phyloP scores from a whole-genome alignment of 176 grass and related monocot species.

The Tuctoria greenei region DNA sequence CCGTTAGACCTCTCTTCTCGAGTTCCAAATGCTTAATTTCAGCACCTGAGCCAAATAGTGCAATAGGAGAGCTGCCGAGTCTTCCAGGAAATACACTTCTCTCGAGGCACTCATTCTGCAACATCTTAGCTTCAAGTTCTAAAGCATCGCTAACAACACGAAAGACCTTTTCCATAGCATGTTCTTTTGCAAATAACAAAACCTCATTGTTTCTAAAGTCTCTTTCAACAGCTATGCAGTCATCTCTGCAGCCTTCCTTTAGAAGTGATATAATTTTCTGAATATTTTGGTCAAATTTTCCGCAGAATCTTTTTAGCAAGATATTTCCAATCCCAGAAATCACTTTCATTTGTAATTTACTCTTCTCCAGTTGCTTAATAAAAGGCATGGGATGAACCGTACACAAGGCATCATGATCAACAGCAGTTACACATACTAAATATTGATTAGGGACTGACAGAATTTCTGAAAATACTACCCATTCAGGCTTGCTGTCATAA shows the following conservation, averaged over 20 bases:
- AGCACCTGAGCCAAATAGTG: constrained; percentile 85
- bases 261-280: constrained; percentile 59
- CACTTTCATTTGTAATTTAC: constrained; percentile 68
- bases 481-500: constrained; percentile 67
- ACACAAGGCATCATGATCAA: constrained; percentile 63
- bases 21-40: constrained; percentile 98
- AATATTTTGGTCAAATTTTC: constrained; percentile 70
- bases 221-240: constrained; percentile 62
- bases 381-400: constrained; percentile 46
- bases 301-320: constrained; percentile 68
- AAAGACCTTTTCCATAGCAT: constrained; percentile 62
- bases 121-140: constrained; percentile 58
- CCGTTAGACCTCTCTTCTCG: constrained; percentile 63
- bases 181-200: constrained; percentile 64
- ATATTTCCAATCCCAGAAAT: constrained; percentile 59
- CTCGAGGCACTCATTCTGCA: constrained; percentile 77
- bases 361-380: constrained; percentile 56
- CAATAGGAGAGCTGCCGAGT: constrained; percentile 48
- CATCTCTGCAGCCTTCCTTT: constrained; percentile 63
- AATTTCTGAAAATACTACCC: constrained; percentile 94
- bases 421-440: constrained; percentile 89
- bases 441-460: constrained; percentile 78
- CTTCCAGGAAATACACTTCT: constrained; percentile 34
- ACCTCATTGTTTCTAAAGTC: constrained; percentile 63
- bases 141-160: constrained; percentile 46